These are phyloP conservation scores for Rhododendron ferrugineum DNA, from an alignment of 148 eudicot species.

Conservation along the genomic window DNA sequence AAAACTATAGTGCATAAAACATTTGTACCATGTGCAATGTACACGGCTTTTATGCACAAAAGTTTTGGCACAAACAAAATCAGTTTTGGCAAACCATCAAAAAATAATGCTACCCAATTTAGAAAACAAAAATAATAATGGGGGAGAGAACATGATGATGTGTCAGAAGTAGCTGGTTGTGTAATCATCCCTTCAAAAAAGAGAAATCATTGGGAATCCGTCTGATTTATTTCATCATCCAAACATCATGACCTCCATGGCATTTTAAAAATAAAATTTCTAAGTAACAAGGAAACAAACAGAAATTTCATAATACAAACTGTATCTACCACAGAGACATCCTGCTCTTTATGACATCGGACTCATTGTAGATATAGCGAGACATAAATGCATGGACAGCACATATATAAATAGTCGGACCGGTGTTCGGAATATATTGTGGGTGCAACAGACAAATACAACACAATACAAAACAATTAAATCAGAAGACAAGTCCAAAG, in stretches of 20 bases:
- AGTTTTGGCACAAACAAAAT: too few relatives aligned
- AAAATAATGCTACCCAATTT: background rate
- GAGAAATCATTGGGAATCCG: background rate
- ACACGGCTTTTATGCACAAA: too few relatives aligned
- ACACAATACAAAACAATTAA: background rate
- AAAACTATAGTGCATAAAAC: too few relatives aligned
- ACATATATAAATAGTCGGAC: background rate
- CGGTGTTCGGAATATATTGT: background rate
- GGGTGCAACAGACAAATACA: background rate
- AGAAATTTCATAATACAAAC: background rate
- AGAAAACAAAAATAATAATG: background rate
- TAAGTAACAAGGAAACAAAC: background rate
- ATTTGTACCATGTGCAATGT: too few relatives aligned
- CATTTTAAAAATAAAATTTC: background rate
- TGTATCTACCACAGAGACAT: background rate
- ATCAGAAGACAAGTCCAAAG: background rate
- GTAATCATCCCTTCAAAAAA: background rate
- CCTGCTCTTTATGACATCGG: background rate
- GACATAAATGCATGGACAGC: background rate
- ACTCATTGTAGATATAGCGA: background rate
- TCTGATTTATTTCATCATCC: background rate
- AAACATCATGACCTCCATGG: background rate
- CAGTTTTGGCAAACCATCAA: background rate
- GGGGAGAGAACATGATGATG: background rate
- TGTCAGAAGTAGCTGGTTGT: slow-evolving; percentile 6